phyloP scores from a whole-genome alignment of 805 yeast genomes.

The Kodamaea laetipori region DNA sequence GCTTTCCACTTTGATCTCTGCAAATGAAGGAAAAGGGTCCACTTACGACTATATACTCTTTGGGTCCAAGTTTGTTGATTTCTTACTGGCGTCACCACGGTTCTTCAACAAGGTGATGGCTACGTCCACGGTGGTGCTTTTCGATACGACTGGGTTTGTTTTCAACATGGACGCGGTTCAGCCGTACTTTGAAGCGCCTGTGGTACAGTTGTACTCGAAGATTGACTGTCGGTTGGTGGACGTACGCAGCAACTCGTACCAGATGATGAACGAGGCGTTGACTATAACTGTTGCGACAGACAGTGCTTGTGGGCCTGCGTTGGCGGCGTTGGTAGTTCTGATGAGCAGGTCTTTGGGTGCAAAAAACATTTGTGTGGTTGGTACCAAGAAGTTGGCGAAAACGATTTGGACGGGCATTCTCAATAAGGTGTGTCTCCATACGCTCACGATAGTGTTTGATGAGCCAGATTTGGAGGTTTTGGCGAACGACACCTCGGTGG shows the following conservation, averaged over 20 bases:
- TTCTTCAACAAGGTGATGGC: slow-evolving; percentile 6
- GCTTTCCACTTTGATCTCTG: slow-evolving; percentile 5
- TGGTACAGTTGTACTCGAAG: slow-evolving; percentile 4
- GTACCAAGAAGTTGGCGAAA: not conserved
- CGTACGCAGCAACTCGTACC: slow-evolving; percentile 3
- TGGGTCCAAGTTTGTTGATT: slow-evolving; percentile 12
- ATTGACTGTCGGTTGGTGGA: slow-evolving; percentile 11
- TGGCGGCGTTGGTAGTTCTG: not conserved
- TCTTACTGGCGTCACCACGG: slow-evolving; percentile 6
- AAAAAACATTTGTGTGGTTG: not conserved
- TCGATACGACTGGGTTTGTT: slow-evolving; percentile 8
- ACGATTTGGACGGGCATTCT: slow-evolving; percentile 2
- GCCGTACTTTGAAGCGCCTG: not conserved
- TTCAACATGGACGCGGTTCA: not conserved
- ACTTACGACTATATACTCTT: slow-evolving; percentile 11
- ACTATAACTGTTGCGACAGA: not conserved
- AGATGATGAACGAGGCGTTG: slow-evolving; percentile 4
- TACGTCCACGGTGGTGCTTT: slow-evolving; percentile 5
- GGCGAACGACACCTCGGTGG: slow-evolving; percentile 2
- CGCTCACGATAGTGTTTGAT: slow-evolving; percentile 9
- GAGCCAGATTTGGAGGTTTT: slow-evolving; percentile 4
- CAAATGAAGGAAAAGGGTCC: not conserved
- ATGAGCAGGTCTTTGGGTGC: slow-evolving; percentile 1
- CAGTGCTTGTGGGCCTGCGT: not conserved
- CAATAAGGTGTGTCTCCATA: slow-evolving; percentile 1